Conservation (phyloP, 352 stramenopile genomes). For the Pythium insidiosum region DNA sequence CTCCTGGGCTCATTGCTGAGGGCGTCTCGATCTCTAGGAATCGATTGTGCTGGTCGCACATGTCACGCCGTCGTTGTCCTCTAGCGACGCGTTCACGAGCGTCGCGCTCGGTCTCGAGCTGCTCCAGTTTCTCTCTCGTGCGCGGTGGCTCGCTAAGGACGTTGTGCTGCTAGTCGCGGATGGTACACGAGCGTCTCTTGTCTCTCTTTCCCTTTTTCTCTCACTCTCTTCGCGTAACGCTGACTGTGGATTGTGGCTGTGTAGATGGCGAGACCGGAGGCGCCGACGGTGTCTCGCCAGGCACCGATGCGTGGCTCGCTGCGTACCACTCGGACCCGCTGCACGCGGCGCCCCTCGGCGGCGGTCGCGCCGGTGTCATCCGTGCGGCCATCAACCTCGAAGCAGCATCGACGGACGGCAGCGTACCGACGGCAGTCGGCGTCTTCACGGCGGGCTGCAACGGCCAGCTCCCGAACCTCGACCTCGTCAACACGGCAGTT, state of each 20-base stretch:
- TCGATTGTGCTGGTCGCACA: conserved; percentile 66
- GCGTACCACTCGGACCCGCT: conserved; percentile 63
- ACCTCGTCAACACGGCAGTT: conserved; percentile 79
- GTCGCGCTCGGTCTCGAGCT: conserved; percentile 50
- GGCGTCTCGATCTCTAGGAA: too few relatives aligned
- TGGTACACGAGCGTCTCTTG: conserved; percentile 16
- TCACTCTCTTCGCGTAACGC: background rate
- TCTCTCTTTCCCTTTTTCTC: too few relatives aligned
- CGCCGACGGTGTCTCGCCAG: conserved; percentile 44
- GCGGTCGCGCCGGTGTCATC: conserved; percentile 70
- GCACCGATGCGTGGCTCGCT: conserved; percentile 63
- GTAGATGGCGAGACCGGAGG: conserved; percentile 57
- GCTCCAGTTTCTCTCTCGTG: conserved; percentile 44
- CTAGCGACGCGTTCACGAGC: conserved; percentile 37
- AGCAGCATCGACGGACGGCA: conserved; percentile 22
- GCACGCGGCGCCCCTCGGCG: conserved; percentile 12
- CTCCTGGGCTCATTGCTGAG: too few relatives aligned
- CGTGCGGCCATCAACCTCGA: conserved; percentile 73
- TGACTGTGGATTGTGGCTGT: background rate
- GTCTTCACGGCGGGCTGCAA: conserved; percentile 71
- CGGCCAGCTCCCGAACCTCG: conserved; percentile 79
- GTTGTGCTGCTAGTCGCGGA: conserved; percentile 73
- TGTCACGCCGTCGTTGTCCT: too few relatives aligned
- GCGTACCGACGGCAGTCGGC: conserved; percentile 25
- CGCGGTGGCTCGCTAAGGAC: conserved; percentile 78